phyloP scores from a whole-genome alignment of 2,329 filamentous ascomycete genomes.

The Ampelomyces quisqualis region DNA sequence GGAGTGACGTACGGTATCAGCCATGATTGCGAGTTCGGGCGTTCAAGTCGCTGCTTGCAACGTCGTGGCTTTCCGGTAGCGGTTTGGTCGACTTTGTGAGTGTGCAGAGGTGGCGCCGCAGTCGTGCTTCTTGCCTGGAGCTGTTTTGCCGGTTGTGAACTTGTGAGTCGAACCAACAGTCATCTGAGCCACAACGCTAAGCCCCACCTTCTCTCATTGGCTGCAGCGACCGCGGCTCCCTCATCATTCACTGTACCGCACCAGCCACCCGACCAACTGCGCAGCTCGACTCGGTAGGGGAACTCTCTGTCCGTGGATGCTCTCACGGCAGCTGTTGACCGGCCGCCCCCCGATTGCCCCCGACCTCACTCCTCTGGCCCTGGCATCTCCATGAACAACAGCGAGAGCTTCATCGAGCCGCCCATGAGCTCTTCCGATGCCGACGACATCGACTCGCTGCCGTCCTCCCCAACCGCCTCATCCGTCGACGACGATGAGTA shows the following conservation, averaged over 20 bases:
- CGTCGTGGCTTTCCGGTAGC: neutral
- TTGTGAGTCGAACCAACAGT: conserved; percentile 19
- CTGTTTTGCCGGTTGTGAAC: too few relatives aligned
- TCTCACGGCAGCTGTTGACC: conserved; percentile 17
- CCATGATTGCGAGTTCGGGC: conserved; percentile 52
- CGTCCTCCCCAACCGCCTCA: conserved; percentile 54
- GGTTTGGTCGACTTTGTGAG: conserved; percentile 1
- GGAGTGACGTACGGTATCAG: conserved; percentile 46
- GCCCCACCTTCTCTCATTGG: conserved; percentile 33
- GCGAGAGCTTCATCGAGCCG: conserved; percentile 42
- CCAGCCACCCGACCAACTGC: too few relatives aligned
- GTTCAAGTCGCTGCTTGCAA: conserved; percentile 7
- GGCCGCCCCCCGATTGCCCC: neutral
- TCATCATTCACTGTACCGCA: conserved; percentile 1
- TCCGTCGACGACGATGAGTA: conserved; percentile 58
- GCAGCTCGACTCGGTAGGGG: too few relatives aligned
- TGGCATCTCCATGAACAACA: conserved; percentile 42
- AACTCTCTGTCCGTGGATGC: conserved; percentile 17
- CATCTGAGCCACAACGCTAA: conserved; percentile 20
- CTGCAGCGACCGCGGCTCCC: conserved; percentile 6
- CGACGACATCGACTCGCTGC: conserved; percentile 54
- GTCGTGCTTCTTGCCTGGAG: too few relatives aligned
- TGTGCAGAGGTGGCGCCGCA: neutral
- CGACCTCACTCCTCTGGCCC: neutral
- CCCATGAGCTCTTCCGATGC: conserved; percentile 32